A percentile compares a stretch with the other conserved stretches of the same genome.
Conservation (phyloP, 179 eudicot species). For the Camellia oleifera region DNA sequence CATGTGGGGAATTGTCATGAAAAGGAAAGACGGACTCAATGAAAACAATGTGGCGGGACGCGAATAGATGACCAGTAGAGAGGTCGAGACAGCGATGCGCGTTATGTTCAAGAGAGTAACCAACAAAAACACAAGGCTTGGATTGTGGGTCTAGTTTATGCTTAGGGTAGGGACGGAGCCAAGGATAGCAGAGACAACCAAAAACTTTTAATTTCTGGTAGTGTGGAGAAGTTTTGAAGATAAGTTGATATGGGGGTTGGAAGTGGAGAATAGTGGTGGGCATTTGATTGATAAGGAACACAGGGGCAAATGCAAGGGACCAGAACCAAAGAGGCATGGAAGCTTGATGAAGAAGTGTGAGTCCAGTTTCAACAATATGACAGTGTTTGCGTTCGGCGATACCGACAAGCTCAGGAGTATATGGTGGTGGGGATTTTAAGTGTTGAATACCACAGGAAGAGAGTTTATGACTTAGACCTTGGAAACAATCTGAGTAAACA, state of each 20-base stretch:
- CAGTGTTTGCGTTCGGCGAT: neutral
- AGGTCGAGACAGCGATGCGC: neutral
- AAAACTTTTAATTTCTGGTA: neutral
- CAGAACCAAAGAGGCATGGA: neutral
- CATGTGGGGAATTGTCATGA: neutral
- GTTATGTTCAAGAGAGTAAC: neutral
- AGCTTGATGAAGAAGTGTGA: neutral
- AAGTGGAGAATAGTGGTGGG: neutral
- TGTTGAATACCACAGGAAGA: neutral
- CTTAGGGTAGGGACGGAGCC: neutral
- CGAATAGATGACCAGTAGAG: neutral
- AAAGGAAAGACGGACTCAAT: neutral
- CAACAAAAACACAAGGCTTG: neutral
- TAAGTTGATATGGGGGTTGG: neutral
- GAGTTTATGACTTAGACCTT: neutral
- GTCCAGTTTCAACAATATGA: neutral
- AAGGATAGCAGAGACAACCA: constrained; percentile 3
- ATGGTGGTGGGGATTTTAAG: neutral
- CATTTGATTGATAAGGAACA: neutral
- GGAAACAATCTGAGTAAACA: neutral
- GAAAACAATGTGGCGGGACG: neutral
- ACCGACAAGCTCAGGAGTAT: neutral
- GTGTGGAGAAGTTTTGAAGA: neutral
- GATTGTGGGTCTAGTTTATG: neutral
- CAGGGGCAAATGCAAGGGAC: neutral